These are phyloP conservation scores for Aspergillus egyptiacus DNA, from an alignment of 495 filamentous ascomycete species.

Conservation along the genomic window DNA sequence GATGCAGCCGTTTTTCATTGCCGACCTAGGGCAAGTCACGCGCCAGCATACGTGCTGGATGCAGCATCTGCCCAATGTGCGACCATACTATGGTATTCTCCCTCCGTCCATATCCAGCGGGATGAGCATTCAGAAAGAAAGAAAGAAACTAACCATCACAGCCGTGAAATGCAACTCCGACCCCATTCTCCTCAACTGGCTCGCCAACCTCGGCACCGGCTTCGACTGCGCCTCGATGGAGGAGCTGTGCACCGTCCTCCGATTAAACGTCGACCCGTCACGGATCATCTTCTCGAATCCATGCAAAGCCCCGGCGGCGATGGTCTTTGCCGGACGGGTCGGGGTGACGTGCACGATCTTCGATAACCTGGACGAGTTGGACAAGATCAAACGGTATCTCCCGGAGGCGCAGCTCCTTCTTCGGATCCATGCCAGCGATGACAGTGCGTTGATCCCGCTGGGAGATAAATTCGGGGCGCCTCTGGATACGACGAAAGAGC, in stretches of 20 bases:
- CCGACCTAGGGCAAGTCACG: conserved; percentile 6
- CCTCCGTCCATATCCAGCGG: not conserved
- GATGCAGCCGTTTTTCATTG: conserved; percentile 5
- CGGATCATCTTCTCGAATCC: conserved; percentile 33
- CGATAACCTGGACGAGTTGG: conserved; percentile 32
- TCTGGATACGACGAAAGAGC: conserved; percentile 10
- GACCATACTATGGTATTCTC: conserved; percentile 9
- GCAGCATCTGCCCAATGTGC: not conserved
- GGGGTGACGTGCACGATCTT: conserved; percentile 28
- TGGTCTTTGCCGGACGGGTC: conserved; percentile 17
- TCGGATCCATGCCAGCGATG: conserved; percentile 27
- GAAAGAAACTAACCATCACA: conserved; percentile 10
- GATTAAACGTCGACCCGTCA: conserved; percentile 24
- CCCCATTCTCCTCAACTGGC: conserved; percentile 19
- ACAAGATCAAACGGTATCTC: conserved; percentile 23
- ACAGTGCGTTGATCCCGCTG: conserved; percentile 19
- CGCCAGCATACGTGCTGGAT: conserved; percentile 11
- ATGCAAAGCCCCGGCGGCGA: conserved; percentile 22
- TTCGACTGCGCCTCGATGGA: conserved; percentile 33
- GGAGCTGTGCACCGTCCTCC: conserved; percentile 25
- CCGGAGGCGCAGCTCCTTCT: conserved; percentile 25
- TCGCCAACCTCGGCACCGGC: conserved; percentile 22
- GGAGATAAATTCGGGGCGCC: conserved; percentile 31
- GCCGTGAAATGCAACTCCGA: conserved; percentile 38
- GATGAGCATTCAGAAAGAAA: too few species aligned